Base-by-base conservation (phyloP, 257 asterid species). In the Fraxinus cuspidata region DNA sequence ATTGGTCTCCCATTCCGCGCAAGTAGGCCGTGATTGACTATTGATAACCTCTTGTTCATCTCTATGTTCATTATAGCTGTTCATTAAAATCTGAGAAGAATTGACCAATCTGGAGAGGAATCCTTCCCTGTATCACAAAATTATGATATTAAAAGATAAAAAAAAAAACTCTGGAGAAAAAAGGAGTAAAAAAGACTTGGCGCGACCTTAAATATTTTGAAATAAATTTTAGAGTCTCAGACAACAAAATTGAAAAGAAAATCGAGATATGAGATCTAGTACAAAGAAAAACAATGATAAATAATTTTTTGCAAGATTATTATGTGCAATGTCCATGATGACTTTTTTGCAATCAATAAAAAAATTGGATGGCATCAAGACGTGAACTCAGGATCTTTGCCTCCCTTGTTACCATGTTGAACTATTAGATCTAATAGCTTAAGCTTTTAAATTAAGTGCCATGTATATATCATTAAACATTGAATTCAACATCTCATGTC, bases 91-190 rank as follows among this genome's bases (percentile, higher is more conserved):
- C 44, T 82, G 76, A 68, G 83, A 78, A 77, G 86, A 77, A 77
- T 58, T 84, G 74, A 84, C 94, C 87, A 87, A 67, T 85, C 87
- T 90, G 72, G 97, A 91, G 72, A 89, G 88, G 81, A 93, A 90
- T 75, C 88, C 99, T 83, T 90, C 98, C 88, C 99, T 93, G 91
- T 60, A 84, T 64, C 71, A 79, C 42, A 67, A 79, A 51, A 47
- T 23, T 34, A 27, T 27, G 60, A 78, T 34, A 16, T 47, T 38
- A 58, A 40, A 11, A 11, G 53, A 69, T 6, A 78, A 7, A 28
- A 71, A 31, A 56, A 2, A 23, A 23, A 3, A 2, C 3, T 18
- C 64, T 6, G 64, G 58, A 16, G 68, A 68, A n/a, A 11, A 66
- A 32, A 23, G 34, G 58, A 42, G n/a, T 67, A 60, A 78, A 27